Evolutionary conservation across 2,329 filamentous ascomycete genomes (phyloP), one percentile per base, ranked within the genome.

Genomic region (Dryadomyces sulphureus): DNA sequence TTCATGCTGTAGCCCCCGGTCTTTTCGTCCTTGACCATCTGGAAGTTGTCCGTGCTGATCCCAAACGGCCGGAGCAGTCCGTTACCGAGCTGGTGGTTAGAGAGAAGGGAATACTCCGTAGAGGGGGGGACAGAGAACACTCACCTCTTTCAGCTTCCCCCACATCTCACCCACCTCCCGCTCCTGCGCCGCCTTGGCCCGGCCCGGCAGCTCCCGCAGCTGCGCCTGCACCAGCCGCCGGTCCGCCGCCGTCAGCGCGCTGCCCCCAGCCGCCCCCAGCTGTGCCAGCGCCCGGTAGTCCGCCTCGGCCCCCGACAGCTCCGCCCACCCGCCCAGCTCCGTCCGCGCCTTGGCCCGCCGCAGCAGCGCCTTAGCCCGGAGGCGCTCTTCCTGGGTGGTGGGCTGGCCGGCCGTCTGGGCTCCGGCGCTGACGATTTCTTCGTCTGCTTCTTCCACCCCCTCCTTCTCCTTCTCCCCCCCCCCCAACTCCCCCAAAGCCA

Each of bases 91-190:
- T 84, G 49, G 1, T 3, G 8, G n/a, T n/a, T n/a, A n/a, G n/a
- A n/a, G n/a, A n/a, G n/a, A n/a, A n/a, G n/a, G n/a, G n/a, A n/a
- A n/a, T n/a, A n/a, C n/a, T n/a, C n/a, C n/a, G n/a, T n/a, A n/a
- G n/a, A n/a, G n/a, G n/a, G n/a, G n/a, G n/a, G n/a, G n/a, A n/a
- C n/a, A n/a, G n/a, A n/a, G n/a, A n/a, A n/a, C n/a, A 69, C 74
- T 65, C 53, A 79, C 76, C 54, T 82, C 79, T 60, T 94, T 95
- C 55, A 98, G 65, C 66, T 96, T 95, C 17, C 83, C 85, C 88
- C 94, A 94, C 88, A 96, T 95, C 65, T 98, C 90, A 3, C 75
- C 81, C 75, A 92, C 86, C 64, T 98, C 92, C 54, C 73, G 75
- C 57, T 94, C 82, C 64, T 88, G 86, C 1, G 89, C 88, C 17